Conservation (phyloP, 352 stramenopile genomes). For the Plasmopara halstedii region DNA sequence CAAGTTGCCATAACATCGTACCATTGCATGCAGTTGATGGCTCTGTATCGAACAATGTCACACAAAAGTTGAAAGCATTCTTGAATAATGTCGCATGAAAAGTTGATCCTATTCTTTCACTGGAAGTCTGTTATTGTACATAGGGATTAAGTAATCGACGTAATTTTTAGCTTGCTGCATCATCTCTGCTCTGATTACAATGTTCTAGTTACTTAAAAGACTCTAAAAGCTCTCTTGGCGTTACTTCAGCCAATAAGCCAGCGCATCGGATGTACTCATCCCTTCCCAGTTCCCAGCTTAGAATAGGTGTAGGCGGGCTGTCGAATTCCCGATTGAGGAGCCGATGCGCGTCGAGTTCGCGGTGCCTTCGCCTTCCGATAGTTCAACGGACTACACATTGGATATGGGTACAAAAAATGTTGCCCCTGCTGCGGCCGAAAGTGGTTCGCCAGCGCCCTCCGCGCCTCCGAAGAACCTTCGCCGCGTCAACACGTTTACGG, state of each 20-base stretch:
- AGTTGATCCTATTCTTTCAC: not conserved
- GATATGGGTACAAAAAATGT: conserved; percentile 24
- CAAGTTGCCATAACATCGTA: conserved; percentile 8
- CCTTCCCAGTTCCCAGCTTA: conserved; percentile 4
- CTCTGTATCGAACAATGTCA: not conserved
- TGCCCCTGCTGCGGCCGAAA: conserved; percentile 1
- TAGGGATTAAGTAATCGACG: not conserved
- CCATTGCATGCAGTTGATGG: not conserved
- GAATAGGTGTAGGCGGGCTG: conserved; percentile 11
- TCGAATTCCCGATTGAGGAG: conserved; percentile 5
- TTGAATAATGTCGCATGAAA: not conserved
- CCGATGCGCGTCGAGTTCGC: conserved; percentile 67
- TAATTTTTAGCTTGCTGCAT: too few relatives aligned
- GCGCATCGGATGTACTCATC: too few relatives aligned
- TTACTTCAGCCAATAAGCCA: conserved; percentile 5
- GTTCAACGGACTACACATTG: conserved; percentile 46
- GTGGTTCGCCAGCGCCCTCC: conserved; percentile 4
- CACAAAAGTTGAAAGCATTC: not conserved
- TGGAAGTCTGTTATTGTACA: too few relatives aligned
- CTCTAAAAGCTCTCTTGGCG: not conserved
- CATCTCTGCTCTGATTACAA: not conserved
- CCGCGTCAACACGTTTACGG: conserved; percentile 65
- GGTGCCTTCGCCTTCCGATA: conserved; percentile 57
- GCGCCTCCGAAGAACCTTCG: conserved; percentile 33
- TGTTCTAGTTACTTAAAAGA: not conserved